Evolutionary conservation across 2,329 filamentous ascomycete species (phyloP).

Genomic region (Neoascochyta sp.): DNA sequence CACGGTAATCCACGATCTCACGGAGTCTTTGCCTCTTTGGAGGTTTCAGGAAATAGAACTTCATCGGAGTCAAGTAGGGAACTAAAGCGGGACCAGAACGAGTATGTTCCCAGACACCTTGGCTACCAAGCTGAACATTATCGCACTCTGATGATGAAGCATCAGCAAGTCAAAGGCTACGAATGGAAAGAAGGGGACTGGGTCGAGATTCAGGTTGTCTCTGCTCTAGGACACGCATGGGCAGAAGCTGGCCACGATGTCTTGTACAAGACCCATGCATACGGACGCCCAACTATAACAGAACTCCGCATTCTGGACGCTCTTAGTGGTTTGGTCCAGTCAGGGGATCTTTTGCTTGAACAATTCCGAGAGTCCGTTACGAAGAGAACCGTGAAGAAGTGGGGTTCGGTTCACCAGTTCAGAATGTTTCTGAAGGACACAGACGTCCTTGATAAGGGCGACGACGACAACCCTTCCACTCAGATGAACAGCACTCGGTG

Average conservation of each 20-base stretch:
- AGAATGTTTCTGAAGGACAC: constrained; percentile 4
- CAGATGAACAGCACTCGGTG: too few relatives aligned
- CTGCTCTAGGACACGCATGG: constrained; percentile 24
- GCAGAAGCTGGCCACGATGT: constrained; percentile 29
- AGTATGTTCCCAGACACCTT: constrained; percentile 4
- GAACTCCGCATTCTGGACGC: constrained; percentile 12
- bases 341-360: constrained; percentile 13
- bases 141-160: constrained; percentile 6
- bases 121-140: constrained; percentile 12
- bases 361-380: constrained; percentile 11
- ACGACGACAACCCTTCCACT: background rate
- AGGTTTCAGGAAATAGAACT: too few relatives aligned
- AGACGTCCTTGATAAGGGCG: constrained; percentile 1
- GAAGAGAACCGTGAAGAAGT: constrained; percentile 6
- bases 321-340: constrained; percentile 9
- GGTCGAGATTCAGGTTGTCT: constrained; percentile 33
- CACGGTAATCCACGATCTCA: too few relatives aligned
- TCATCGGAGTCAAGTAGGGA: too few relatives aligned
- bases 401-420: constrained; percentile 5
- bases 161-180: constrained; percentile 1
- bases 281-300: constrained; percentile 5
- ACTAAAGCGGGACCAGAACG: too few relatives aligned
- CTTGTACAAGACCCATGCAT: constrained; percentile 21
- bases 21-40: too few relatives aligned
- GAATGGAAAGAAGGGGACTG: constrained; percentile 2